phyloP scores from a whole-genome alignment of 2,329 filamentous ascomycete genomes.

The Knufia petricola region DNA sequence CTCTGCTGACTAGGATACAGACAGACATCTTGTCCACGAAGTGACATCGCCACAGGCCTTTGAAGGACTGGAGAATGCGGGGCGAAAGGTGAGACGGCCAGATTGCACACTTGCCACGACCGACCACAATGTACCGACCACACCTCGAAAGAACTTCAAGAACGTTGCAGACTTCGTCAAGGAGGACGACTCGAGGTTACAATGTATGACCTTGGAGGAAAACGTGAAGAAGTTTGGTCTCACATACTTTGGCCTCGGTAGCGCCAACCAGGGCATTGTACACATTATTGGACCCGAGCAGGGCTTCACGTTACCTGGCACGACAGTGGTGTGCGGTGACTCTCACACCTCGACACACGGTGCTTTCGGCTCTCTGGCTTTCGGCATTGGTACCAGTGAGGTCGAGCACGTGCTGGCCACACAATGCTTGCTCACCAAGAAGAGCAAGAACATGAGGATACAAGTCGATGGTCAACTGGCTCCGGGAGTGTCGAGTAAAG shows the following conservation, averaged over 20 bases:
- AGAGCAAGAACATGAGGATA: constrained; percentile 98
- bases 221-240: constrained; percentile 95
- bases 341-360: constrained; percentile 97
- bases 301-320: constrained; percentile 93
- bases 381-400: constrained; percentile 95
- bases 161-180: constrained; percentile 89
- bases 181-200: constrained; percentile 83
- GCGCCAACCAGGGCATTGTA: constrained; percentile 95
- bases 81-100: constrained; percentile 76
- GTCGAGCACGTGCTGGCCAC: constrained; percentile 97
- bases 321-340: constrained; percentile 94
- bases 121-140: constrained; percentile 96
- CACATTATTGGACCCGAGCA: constrained; percentile 98
- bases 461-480: constrained; percentile 85
- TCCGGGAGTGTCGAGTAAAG: constrained; percentile 90
- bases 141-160: constrained; percentile 83
- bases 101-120: constrained; percentile 96
- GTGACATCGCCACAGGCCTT: constrained; percentile 99
- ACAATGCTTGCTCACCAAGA: constrained; percentile 85
- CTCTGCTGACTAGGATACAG: constrained; percentile 37
- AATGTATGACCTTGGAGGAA: constrained; percentile 92
- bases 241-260: constrained; percentile 92
- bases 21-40: constrained; percentile 94
- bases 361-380: constrained; percentile 87
- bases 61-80: constrained; percentile 84